phyloP scores from a whole-genome alignment of 108 stramenopile species.

The Stephanodiscus minutulus region DNA sequence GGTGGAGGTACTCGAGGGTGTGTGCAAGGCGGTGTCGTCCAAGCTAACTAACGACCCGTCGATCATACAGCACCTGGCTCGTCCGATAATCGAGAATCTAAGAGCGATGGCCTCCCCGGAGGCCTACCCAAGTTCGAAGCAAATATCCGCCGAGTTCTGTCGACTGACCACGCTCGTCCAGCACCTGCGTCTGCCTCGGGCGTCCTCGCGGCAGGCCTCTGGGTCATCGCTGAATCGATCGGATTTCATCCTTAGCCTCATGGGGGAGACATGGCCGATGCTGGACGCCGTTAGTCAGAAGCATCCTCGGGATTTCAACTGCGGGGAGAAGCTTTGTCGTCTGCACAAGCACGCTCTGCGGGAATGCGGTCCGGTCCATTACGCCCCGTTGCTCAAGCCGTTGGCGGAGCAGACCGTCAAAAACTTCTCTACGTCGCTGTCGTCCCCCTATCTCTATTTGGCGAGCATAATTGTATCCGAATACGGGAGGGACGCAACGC shows the following conservation, averaged over 20 bases:
- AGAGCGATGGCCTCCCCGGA: conserved; percentile 51
- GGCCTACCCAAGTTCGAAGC: conserved; percentile 48
- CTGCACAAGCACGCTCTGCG: conserved; percentile 93
- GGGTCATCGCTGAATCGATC: conserved; percentile 32
- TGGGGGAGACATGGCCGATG: conserved; percentile 81
- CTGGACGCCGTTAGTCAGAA: conserved; percentile 69
- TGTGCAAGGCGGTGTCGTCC: conserved; percentile 75
- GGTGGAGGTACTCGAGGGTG: conserved; percentile 88
- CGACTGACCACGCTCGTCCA: conserved; percentile 84
- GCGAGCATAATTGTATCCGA: conserved; percentile 89
- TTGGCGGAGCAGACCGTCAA: conserved; percentile 74
- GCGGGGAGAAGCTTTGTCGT: conserved; percentile 92
- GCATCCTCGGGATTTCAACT: conserved; percentile 66
- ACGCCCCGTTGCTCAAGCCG: conserved; percentile 80
- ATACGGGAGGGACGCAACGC: conserved; percentile 67
- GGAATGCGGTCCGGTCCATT: conserved; percentile 68
- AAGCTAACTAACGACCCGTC: conserved; percentile 53
- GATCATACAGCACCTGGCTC: conserved; percentile 64
- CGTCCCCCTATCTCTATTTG: conserved; percentile 88
- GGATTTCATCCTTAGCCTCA: conserved; percentile 80
- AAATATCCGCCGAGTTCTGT: conserved; percentile 77
- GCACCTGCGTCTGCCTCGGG: conserved; percentile 41
- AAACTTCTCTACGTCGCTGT: conserved; percentile 68
- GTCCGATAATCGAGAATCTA: conserved; percentile 78
- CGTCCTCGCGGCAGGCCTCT: conserved; percentile 27